Base-by-base conservation (phyloP, 2,329 filamentous ascomycete genomes). In the Trichoderma guizhouense region DNA sequence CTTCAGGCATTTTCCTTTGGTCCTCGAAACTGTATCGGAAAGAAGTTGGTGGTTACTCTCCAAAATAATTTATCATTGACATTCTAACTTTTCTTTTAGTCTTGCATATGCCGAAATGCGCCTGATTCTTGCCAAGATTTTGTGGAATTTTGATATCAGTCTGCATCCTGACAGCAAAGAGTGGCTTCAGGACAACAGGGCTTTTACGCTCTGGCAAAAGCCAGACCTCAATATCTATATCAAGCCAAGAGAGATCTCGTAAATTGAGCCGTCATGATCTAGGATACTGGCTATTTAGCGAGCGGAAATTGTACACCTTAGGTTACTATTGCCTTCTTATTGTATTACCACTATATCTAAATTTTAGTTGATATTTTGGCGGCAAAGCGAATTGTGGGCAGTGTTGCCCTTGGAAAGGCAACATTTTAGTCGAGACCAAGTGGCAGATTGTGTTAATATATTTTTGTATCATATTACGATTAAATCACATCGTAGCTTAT, bases 51-150 rank as follows among this genome's bases (percentile, higher is more conserved):
- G 14, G 6, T n/a, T 1, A 5, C 30, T 0, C n/a, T 7, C 12
- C 9, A 1, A 47, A 66, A 9, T n/a, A 18, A 12, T 14, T 26
- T 5, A 15, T 11, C 5, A 1, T n/a, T 4, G 0, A 3, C 5
- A 36, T 18, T 36, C 63, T 66, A 28, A 66, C 30, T 1, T 7
- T 5, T 7, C n/a, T 21, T 47, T 32, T 26, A 79, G 80, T 53
- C 74, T 81, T 15, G 78, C 78, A 7, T 79, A 79, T 63, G 73
- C 77, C 14, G 79, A 81, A 69, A 77, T 79, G 74, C 75, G 77
- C 5, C 70, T 80, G 14, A 74, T 79, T n/a, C 65, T 80, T 3
- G 76, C 76, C 2, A 74, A 74, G 3, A 32, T 79, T 5, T 36
- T 79, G 15, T 79, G 73, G 72, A 73, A 77, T 30, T 77, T 79